These are phyloP conservation scores for Fusarium hainanense DNA, from an alignment of 2,329 filamentous ascomycete species.

Conservation along the genomic window DNA sequence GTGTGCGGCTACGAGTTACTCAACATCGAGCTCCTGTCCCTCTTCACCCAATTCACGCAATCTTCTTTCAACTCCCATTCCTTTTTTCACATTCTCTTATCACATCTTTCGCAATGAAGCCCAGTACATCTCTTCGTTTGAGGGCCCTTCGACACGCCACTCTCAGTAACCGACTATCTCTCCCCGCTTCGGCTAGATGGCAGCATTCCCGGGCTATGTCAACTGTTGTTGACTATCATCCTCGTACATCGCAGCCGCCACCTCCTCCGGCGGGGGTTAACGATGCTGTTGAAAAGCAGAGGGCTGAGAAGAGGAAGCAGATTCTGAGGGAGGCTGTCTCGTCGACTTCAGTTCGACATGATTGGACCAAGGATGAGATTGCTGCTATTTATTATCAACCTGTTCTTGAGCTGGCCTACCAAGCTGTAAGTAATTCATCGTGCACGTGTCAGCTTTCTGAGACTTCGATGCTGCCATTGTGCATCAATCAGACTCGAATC, in stretches of 20 bases:
- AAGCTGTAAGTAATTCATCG: constrained; percentile 67
- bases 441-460: neutral
- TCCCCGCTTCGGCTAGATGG: constrained; percentile 40
- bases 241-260: constrained; percentile 37
- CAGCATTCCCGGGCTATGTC: constrained; percentile 40
- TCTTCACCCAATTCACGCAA: constrained; percentile 13
- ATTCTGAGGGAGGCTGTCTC: constrained; percentile 65
- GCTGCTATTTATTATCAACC: constrained; percentile 83
- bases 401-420: constrained; percentile 80
- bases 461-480: neutral
- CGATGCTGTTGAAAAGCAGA: constrained; percentile 40
- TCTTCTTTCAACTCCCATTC: constrained; percentile 2
- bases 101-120: constrained; percentile 28
- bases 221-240: constrained; percentile 44
- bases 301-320: constrained; percentile 43
- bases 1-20: constrained; percentile 22
- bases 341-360: constrained; percentile 71
- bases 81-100: too few species aligned
- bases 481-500: neutral
- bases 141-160: constrained; percentile 31
- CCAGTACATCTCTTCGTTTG: constrained; percentile 33
- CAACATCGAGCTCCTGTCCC: neutral
- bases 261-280: constrained; percentile 35
- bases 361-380: constrained; percentile 87
- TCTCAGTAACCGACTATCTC: constrained; percentile 10